Conservation (phyloP, 345 rosid genomes). For the Cochlearia excelsa region DNA sequence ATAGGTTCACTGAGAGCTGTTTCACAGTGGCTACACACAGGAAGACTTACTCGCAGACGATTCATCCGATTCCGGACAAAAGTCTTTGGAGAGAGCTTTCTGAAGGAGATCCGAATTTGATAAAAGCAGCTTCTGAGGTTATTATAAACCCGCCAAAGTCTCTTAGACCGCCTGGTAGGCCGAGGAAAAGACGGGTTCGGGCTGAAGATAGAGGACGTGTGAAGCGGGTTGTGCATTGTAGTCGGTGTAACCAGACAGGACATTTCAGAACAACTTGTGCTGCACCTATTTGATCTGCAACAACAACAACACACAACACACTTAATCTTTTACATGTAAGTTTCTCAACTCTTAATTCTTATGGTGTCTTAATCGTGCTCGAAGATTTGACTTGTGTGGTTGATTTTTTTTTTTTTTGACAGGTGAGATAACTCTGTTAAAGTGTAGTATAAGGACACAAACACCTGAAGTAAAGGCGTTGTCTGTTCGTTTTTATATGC, state of each 20-base stretch:
- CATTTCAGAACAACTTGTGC: constrained; percentile 99
- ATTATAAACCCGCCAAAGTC: constrained; percentile 83
- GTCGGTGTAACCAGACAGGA: constrained; percentile 96
- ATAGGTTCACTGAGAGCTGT: constrained; percentile 89
- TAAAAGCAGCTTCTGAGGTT: constrained; percentile 41
- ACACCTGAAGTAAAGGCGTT: constrained; percentile 2
- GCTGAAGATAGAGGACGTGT: constrained; percentile 89
- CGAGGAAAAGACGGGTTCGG: constrained; percentile 86
- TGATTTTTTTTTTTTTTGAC: constrained; percentile 8
- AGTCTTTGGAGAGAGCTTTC: constrained; percentile 82
- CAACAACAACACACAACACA: background rate
- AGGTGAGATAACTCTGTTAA: constrained; percentile 11
- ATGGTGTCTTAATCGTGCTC: background rate
- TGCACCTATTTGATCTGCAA: constrained; percentile 62
- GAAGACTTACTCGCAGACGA: constrained; percentile 90
- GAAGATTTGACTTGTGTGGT: constrained; percentile 12
- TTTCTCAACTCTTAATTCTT: background rate
- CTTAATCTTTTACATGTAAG: constrained; percentile 23
- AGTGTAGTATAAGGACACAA: constrained; percentile 1
- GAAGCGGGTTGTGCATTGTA: constrained; percentile 95
- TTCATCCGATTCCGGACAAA: constrained; percentile 95
- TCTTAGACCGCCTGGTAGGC: constrained; percentile 88
- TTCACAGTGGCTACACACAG: constrained; percentile 92
- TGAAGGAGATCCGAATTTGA: constrained; percentile 58
- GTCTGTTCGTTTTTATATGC: constrained; percentile 20